Evolutionary conservation across 148 eudicot genomes (phyloP), one percentile per base, ranked within the genome.

Genomic region (Vaccinium darrowii): DNA sequence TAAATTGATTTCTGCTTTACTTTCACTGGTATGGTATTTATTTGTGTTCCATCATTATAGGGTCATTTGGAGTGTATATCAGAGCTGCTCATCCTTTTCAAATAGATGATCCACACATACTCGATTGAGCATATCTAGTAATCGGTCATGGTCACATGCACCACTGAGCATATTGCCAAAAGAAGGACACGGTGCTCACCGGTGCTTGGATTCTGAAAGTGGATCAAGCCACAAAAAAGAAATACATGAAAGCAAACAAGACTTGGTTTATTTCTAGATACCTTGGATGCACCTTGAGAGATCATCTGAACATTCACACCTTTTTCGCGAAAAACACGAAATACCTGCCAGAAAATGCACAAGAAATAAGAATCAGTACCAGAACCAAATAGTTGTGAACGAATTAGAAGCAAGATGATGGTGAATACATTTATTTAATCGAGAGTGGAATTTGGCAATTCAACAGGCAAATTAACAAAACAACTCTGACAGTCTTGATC

Each of bases 231-330:
- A 62, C 23, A n/a, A 69, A 7, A 47, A 36, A 23, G 65, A 47
- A 54, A n/a, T 8, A 21, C 73, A 30, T 36, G 80, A 43, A 62
- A 75, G 7, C 30, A 19, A 80, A 14, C 60, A 33, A 1, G 72
- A 36, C n/a, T 78, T 11, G 5, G 58, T 52, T 62, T 14, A 5
- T 63, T 30, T 15, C 51, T 1, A 57, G 8, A n/a, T 75, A 93
- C 95, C 93, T 97, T 95, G 8, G 98, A 95, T 81, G 99, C 99
- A 74, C 99, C 98, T 87, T 95, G 99, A 50, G 98, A 97, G 84
- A 97, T 97, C 99, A 97, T 97, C 89, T 97, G 98, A 79, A 95
- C 99, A 87, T 95, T 97, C 25, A 94, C 95, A 51, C 92, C 94
- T 82, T 91, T 92, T 11, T 85, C 76, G 51, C 86, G 96, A 82